Conservation (phyloP, 2,329 filamentous ascomycete genomes). For the Parastagonospora nodorum region DNA sequence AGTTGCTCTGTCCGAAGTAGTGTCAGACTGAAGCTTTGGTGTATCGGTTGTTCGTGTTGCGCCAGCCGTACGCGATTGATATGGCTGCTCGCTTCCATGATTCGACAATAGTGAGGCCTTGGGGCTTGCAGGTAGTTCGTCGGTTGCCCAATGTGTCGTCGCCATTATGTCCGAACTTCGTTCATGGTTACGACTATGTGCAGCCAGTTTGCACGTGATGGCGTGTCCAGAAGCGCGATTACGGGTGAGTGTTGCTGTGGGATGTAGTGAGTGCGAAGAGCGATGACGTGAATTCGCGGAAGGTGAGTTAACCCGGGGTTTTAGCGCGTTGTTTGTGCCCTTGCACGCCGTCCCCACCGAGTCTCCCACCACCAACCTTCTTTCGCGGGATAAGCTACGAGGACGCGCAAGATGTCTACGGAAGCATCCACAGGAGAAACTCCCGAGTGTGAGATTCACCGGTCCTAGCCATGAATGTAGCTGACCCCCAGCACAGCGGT, state of each 20-base stretch:
- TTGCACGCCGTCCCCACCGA: not conserved
- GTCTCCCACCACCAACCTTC: constrained; percentile 1
- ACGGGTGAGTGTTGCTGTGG: constrained; percentile 10
- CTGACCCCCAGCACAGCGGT: constrained; percentile 12
- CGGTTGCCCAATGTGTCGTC: constrained; percentile 26
- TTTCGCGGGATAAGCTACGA: not conserved
- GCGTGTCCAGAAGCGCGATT: constrained; percentile 10
- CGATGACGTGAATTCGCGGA: constrained; percentile 21
- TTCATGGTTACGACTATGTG: constrained; percentile 18
- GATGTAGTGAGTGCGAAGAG: constrained; percentile 6
- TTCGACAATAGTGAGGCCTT: constrained; percentile 19
- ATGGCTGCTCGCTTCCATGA: constrained; percentile 15
- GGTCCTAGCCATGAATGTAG: not conserved
- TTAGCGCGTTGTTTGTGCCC: constrained; percentile 14
- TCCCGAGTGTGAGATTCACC: constrained; percentile 6
- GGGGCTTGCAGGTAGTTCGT: constrained; percentile 25
- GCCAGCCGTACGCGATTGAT: constrained; percentile 19
- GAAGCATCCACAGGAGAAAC: not conserved
- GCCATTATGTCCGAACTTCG: constrained; percentile 32
- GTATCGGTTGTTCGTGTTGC: constrained; percentile 23
- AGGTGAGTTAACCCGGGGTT: constrained; percentile 22
- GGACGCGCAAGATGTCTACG: no score
- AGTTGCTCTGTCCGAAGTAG: constrained; percentile 77
- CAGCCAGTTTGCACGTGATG: constrained; percentile 13
- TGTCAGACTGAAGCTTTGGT: constrained; percentile 38